These are phyloP conservation scores for Blastocystis sp. DNA, from an alignment of 352 stramenopile species.

Conservation along the genomic window DNA sequence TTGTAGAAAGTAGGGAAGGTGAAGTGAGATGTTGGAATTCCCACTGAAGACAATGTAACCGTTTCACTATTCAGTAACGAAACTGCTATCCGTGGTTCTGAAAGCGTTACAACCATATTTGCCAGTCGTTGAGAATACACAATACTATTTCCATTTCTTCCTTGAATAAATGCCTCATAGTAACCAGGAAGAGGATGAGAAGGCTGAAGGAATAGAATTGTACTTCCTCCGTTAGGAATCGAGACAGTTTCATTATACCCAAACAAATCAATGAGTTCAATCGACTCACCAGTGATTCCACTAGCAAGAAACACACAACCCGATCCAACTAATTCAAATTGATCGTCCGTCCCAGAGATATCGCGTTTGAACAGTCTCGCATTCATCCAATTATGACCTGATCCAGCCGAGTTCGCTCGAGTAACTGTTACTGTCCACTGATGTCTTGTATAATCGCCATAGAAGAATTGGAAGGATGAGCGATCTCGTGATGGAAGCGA, in stretches of 20 bases:
- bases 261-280: conserved; percentile 44
- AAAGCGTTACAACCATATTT: neutral
- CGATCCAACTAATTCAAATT: neutral
- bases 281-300: neutral
- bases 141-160: neutral
- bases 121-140: neutral
- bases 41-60: neutral
- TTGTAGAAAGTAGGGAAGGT: conserved; percentile 31
- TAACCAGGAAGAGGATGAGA: neutral
- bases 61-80: neutral
- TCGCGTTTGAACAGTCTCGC: neutral
- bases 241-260: neutral
- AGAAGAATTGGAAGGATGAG: neutral
- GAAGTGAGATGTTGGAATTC: neutral
- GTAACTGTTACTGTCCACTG: neutral
- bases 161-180: conserved; percentile 27
- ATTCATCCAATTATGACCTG: neutral
- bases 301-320: neutral
- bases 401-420: neutral
- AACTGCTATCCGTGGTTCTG: neutral
- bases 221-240: neutral
- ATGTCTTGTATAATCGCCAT: conserved; percentile 1
- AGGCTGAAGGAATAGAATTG: neutral
- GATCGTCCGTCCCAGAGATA: neutral
- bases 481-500: neutral